Conservation (phyloP, 768 basidiomycete genomes). For the Mycena maculata region DNA sequence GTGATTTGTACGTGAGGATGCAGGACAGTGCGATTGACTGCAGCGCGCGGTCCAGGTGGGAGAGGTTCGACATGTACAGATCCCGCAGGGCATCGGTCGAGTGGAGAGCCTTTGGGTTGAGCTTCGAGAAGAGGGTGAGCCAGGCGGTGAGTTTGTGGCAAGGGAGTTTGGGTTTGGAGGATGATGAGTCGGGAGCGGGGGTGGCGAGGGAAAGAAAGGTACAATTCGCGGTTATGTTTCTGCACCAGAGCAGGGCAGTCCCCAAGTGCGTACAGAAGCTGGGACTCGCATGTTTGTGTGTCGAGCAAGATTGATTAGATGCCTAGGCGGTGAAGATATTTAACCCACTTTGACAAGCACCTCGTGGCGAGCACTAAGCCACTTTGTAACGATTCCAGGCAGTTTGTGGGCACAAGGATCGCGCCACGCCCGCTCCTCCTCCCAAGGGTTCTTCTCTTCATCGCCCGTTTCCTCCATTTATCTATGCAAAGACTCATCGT, state of each 20-base stretch:
- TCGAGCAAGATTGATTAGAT: slow-evolving; percentile 66
- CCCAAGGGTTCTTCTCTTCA: slow-evolving; percentile 58
- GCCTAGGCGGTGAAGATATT: slow-evolving; percentile 36
- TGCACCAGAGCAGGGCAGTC: slow-evolving; percentile 80
- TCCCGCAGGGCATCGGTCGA: slow-evolving; percentile 71
- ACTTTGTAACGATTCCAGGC: slow-evolving; percentile 58
- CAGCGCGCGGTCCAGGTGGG: slow-evolving; percentile 84
- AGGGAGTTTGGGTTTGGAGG: slow-evolving; percentile 62
- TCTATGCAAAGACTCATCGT: too few relatives aligned
- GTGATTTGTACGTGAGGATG: slow-evolving; percentile 83
- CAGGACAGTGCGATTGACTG: slow-evolving; percentile 84
- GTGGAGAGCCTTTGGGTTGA: slow-evolving; percentile 94
- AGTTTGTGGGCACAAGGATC: slow-evolving; percentile 79
- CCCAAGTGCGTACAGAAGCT: slow-evolving; percentile 79
- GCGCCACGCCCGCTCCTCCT: slow-evolving; percentile 83
- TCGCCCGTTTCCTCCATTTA: slow-evolving; percentile 36
- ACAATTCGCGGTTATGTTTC: slow-evolving; percentile 88
- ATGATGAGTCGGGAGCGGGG: slow-evolving; percentile 48
- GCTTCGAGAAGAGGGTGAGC: slow-evolving; percentile 89
- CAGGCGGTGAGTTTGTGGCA: slow-evolving; percentile 77
- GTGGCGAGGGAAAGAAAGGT: slow-evolving; percentile 78
- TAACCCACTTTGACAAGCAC: slow-evolving; percentile 49
- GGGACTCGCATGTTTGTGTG: slow-evolving; percentile 78
- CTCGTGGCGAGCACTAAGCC: slow-evolving; percentile 53
- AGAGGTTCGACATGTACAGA: slow-evolving; percentile 80